Percentiles rank a stretch among this genome's conserved stretches.
These are phyloP conservation scores for Laburnicola sp. DNA, from an alignment of 2,329 filamentous ascomycete species.

Conservation along the genomic window DNA sequence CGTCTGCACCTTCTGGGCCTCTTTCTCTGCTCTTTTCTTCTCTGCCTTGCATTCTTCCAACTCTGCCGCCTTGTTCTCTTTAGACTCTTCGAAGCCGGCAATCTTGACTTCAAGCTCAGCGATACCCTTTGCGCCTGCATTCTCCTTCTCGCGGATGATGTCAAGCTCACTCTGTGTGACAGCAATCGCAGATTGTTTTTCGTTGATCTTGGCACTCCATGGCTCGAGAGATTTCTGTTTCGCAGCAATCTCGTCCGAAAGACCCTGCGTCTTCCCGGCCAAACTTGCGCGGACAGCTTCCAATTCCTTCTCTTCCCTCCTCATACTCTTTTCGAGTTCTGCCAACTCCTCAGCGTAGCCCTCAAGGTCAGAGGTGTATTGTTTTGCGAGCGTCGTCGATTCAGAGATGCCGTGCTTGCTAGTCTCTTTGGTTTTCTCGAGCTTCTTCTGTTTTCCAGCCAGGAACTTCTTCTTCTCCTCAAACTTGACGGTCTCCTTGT, in stretches of 20 bases:
- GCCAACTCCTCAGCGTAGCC: slow-evolving; percentile 73
- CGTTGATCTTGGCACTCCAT: slow-evolving; percentile 95
- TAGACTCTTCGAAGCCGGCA: slow-evolving; percentile 69
- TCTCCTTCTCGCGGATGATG: slow-evolving; percentile 87
- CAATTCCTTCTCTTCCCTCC: slow-evolving; percentile 79
- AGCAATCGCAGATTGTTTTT: slow-evolving; percentile 90
- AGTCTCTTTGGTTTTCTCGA: slow-evolving; percentile 81
- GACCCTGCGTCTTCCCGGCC: slow-evolving; percentile 92
- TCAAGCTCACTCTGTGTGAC: slow-evolving; percentile 93
- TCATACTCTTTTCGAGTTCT: slow-evolving; percentile 74
- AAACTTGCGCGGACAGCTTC: slow-evolving; percentile 79
- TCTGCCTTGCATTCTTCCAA: slow-evolving; percentile 75
- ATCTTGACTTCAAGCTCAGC: slow-evolving; percentile 84
- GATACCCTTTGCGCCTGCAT: slow-evolving; percentile 80
- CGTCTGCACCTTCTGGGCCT: slow-evolving; percentile 69
- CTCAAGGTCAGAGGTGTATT: slow-evolving; percentile 77
- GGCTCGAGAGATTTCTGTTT: slow-evolving; percentile 96
- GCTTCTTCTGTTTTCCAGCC: slow-evolving; percentile 86
- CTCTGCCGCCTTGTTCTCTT: slow-evolving; percentile 70
- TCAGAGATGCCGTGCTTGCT: slow-evolving; percentile 75
- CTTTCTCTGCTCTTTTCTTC: slow-evolving; percentile 71
- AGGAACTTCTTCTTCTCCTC: slow-evolving; percentile 98
- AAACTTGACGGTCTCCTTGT: slow-evolving; percentile 95
- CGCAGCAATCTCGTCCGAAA: slow-evolving; percentile 86
- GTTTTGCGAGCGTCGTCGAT: slow-evolving; percentile 75